Evolutionary conservation across 768 basidiomycete species (phyloP).

Genomic region (Russula virescens): DNA sequence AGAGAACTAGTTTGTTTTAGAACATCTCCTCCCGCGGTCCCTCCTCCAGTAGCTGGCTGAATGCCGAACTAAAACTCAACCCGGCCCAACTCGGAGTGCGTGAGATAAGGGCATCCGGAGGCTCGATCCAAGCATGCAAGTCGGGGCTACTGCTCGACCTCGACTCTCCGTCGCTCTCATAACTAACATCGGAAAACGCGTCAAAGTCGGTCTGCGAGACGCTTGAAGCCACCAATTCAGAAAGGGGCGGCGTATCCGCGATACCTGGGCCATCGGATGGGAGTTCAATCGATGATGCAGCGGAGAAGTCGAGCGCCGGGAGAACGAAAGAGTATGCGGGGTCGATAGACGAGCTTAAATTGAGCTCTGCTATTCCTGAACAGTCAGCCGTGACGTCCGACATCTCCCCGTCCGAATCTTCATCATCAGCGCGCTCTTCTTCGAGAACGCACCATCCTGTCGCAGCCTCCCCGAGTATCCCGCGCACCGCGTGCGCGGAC

Average conservation of each 20-base stretch:
- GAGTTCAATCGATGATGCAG: background rate
- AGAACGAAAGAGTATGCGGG: constrained; percentile 64
- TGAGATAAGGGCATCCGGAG: constrained; percentile 12
- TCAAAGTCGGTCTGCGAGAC: constrained; percentile 8
- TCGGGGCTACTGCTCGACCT: constrained; percentile 21
- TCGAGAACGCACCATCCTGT: constrained; percentile 73
- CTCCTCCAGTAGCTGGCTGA: constrained; percentile 29
- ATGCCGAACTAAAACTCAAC: constrained; percentile 40
- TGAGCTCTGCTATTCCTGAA: constrained; percentile 8
- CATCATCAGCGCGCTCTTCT: constrained; percentile 36
- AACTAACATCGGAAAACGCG: constrained; percentile 4
- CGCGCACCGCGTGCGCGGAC: constrained; percentile 57
- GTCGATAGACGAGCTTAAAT: constrained; percentile 36
- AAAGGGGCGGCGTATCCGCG: background rate
- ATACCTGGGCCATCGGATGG: too few relatives aligned
- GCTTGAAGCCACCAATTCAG: constrained; percentile 4
- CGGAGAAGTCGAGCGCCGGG: constrained; percentile 32
- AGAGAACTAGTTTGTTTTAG: constrained; percentile 1
- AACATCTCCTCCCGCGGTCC: constrained; percentile 27
- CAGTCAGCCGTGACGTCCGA: constrained; percentile 23
- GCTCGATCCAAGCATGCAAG: constrained; percentile 21
- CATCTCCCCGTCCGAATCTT: constrained; percentile 17
- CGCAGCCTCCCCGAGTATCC: constrained; percentile 65
- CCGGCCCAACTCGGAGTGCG: constrained; percentile 26
- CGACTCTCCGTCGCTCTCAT: constrained; percentile 6